Evolutionary conservation across 1,139 yeast species (phyloP), one percentile per base, ranked within the genome.

Genomic region (Wickerhamomyces sp.): DNA sequence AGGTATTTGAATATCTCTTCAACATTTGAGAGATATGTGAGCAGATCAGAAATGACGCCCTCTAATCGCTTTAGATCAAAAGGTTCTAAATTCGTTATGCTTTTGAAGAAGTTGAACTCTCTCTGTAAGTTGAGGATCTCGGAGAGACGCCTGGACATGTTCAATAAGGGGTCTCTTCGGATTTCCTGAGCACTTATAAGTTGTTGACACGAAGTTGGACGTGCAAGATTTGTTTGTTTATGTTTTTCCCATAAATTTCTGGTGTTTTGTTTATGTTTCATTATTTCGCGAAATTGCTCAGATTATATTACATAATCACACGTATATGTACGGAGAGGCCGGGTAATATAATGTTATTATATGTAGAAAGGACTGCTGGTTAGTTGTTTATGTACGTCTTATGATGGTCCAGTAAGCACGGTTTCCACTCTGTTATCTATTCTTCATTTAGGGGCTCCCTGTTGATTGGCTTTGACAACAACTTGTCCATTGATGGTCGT

Each of bases 21-120:
- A 1, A 49, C 42, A 4, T 30, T 28, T 3, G 34, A 31, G 2
- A 47, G 39, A 37, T 49, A 51, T 9, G 20, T 23, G 17, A 49
- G 32, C 16, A 49, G 42, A 16, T 46, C 51, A 35, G 42, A 46
- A 12, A 47, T 34, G 10, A 47, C 44, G 11, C 37, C 12, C 16
- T 38, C 42, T 23, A 51, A 29, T 20, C 41, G 38, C 18, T 17
- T 27, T 5, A 47, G 43, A 23, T 45, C 51, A 28, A 49, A 51
- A 5, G 54, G 53, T 15, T 49, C 54, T 16, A 51, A 30, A 16
- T 44, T 38, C 16, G 48, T 35, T 6, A 46, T 45, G 12, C 47
- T 44, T 29, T 38, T 40, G 37, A 49, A 48, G 38, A 47, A 42
- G 33, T 45, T 46, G 45, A 51, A 49, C 31, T 47, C 50, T 21